Evolutionary conservation across 176 grass and related monocot genomes (phyloP).

Genomic region (Musa acuminata): DNA sequence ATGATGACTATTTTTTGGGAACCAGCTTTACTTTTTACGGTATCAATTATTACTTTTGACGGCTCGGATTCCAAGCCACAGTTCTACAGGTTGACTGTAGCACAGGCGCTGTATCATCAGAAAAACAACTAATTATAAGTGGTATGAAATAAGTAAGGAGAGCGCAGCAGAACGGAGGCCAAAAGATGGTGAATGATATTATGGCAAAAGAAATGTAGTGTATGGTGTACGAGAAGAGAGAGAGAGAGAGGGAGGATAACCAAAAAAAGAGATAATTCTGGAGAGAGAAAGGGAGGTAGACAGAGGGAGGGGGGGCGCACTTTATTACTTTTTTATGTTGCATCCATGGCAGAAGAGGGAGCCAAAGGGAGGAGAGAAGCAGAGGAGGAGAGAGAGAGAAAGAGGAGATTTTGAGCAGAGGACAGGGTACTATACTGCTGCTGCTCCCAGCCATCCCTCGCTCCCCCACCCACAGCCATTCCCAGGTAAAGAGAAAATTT

Average conservation of each 20-base stretch:
- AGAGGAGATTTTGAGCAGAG: background rate
- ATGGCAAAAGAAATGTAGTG: background rate
- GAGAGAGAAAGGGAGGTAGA: background rate
- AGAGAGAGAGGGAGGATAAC: background rate
- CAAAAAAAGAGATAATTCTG: background rate
- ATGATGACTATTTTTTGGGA: background rate
- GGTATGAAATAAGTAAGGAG: background rate
- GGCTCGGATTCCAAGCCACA: background rate
- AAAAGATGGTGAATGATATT: background rate
- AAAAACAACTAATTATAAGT: background rate
- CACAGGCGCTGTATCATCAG: too few relatives aligned
- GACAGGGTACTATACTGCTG: background rate
- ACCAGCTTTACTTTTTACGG: background rate
- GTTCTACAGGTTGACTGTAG: too few relatives aligned
- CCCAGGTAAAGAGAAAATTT: background rate
- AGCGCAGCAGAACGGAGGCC: background rate
- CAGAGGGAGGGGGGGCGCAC: background rate
- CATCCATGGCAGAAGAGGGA: background rate
- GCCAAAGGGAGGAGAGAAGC: background rate
- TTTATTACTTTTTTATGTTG: conserved; percentile 8
- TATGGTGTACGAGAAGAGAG: background rate
- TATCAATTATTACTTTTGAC: background rate
- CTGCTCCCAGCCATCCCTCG: background rate
- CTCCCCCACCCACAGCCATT: background rate
- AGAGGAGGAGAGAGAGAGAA: background rate